Base-by-base conservation (phyloP, 805 yeast species). In the Cyberlindnera japonica region DNA sequence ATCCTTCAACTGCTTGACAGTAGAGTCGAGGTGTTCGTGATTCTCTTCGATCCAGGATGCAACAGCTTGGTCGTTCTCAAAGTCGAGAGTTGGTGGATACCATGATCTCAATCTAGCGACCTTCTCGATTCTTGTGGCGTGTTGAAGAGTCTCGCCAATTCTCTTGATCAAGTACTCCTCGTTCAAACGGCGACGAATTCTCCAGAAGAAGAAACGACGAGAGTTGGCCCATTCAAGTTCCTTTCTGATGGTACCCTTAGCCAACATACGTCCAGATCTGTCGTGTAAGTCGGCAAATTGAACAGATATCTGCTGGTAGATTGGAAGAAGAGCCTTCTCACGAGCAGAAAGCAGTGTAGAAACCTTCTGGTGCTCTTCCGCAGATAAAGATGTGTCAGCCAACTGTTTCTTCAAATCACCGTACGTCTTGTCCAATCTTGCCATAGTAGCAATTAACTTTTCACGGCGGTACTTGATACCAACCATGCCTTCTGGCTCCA, bases 401-500 rank as follows among this genome's bases (percentile, higher is more conserved):
- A 83, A 63, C 62, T 81, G 72, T 37, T 63, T 69, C 69, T 77
- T 84, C 68, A 83, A 74, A 33, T 73, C 78, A 44, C 77, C 79
- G 65, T 88, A 91, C 35, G 74, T 74, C 17, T 75, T 67, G 62
- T 93, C 99, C 50, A 93, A 73, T 67, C 99, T 81, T 49, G 77
- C 76, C 95, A 93, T 95, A 37, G 96, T 88, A n/a, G 79, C 77
- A 47, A 89, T 67, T 51, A 95, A 72, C 68, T 89, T 90, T 62
- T 89, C 96, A 57, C 95, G 84, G 68, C 96, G 83, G 76, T 84
- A 93, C 69, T 93, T 93, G 69, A 93, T 88, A 63, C 98, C 96
- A 59, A 95, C 99, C 90, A 93, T 88, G 65, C 98, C 99, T 62
- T 91, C 96, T 38, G 99, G 98, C 69, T 93, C 99, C 62, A 95